These are phyloP conservation scores for Podospora australis DNA, from an alignment of 495 filamentous ascomycete species.

Conservation along the genomic window DNA sequence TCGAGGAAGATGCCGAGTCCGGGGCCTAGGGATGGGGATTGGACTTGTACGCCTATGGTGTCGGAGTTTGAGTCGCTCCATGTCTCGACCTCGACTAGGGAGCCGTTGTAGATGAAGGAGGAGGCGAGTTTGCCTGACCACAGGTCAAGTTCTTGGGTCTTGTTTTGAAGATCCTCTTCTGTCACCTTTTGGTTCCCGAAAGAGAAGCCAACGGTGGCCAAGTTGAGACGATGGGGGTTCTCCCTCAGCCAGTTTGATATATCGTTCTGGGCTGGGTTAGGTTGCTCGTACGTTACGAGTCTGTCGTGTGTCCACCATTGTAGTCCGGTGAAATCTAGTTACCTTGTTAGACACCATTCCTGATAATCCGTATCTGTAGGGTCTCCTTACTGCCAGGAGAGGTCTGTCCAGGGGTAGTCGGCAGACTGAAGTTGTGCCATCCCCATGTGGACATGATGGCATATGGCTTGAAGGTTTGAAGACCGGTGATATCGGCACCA, in stretches of 20 bases:
- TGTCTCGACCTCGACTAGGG: constrained; percentile 36
- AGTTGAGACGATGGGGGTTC: constrained; percentile 48
- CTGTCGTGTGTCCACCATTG: constrained; percentile 52
- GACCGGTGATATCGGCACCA: constrained; percentile 47
- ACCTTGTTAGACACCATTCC: background rate
- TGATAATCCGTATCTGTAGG: background rate
- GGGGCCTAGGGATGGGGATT: constrained; percentile 32
- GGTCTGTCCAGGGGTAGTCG: constrained; percentile 36
- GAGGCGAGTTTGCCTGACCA: constrained; percentile 43
- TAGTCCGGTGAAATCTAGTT: constrained; percentile 36
- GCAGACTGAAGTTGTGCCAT: constrained; percentile 53
- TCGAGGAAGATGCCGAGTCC: constrained; percentile 45
- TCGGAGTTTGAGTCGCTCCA: constrained; percentile 41
- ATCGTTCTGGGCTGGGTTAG: constrained; percentile 43
- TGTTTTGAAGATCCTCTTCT: constrained; percentile 33
- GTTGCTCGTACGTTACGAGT: constrained; percentile 46
- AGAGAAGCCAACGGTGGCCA: constrained; percentile 41
- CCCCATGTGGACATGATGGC: constrained; percentile 50
- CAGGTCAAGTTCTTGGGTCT: constrained; percentile 41
- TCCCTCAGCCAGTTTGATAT: constrained; percentile 49
- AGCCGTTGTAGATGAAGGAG: constrained; percentile 37
- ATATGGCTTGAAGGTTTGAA: constrained; percentile 56
- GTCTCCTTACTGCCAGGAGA: constrained; percentile 26
- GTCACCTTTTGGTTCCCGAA: constrained; percentile 36
- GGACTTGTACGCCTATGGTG: constrained; percentile 38